Base-by-base conservation (phyloP, 441 rosid genomes). In the Caryocar brasiliense region DNA sequence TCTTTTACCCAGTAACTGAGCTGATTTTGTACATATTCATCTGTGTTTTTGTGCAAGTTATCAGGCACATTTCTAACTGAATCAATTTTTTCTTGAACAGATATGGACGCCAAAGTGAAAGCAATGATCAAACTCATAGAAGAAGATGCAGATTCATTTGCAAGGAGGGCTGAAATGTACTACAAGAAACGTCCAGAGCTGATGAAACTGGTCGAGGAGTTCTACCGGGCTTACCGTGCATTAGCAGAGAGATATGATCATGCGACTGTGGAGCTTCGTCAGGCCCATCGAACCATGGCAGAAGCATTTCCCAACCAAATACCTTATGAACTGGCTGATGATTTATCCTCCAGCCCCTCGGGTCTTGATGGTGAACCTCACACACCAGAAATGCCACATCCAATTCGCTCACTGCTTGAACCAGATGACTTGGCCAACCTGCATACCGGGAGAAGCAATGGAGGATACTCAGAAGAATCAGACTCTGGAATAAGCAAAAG, bases 121-220 rank as follows among this genome's bases (percentile, higher is more conserved):
- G 90, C 82, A 43, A 93, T 93, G 99, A 89, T 93, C 72, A 93
- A 81, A 72, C 85, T 93, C 61, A 76, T 89, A 20, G 99, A 93
- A 78, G 95, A 89, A 73, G 99, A 93, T 74, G 99, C 97, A 35
- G 99, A 93, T 65, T 88, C 99, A 7, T 93, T 93, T 68, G 99
- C 99, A 42, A 79, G 90, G 67, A 76, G 97, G 73, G 99, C 99
- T 20, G 99, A 93, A 56, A 86, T 93, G 98, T 91, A 87, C 54
- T 91, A 87, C 55, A 87, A 83, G 78, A 80, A 89, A 72, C 87
- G 99, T 24, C 97, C 97, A 13, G 97, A 93, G 68, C 85, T 93
- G 40, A 82, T 84, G 97, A 86, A 93, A 71, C 45, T 93, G 80
- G 97, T 93, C 3, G 98, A 91, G 76, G 98, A 91, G 70, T 87